Evolutionary conservation across 805 yeast species (phyloP), one percentile per base, ranked within the genome.

Genomic region (Jamesozyma gamospora): DNA sequence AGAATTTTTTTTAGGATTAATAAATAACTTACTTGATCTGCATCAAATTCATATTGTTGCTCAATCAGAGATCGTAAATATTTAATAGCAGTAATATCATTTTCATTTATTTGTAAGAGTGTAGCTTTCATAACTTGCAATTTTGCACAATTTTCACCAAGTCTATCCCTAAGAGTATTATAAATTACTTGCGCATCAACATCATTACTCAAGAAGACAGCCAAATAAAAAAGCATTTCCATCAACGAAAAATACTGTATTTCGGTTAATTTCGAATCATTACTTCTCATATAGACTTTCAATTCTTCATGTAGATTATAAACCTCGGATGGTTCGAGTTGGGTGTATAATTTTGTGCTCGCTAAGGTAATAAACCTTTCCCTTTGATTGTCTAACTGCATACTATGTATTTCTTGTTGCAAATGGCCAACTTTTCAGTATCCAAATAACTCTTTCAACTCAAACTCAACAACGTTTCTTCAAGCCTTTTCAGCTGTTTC

Each of bases 221-320:
- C 64, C 14, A 87, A 65, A 51, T 74, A 75, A 58, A 85, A 84
- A 37, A 82, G 77, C 51, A 85, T 70, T 56, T 85, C 94, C 47
- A 78, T 65, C 25, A 88, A 58, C 7, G 72, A 67, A 55, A 71
- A 78, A 37, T 71, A 59, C n/a, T 75, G 69, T 2, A 58, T 51
- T 9, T 65, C 61, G 2, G 58, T 42, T 5, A 64, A 32, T 1
- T 49, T 36, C 10, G 52, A 41, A 17, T 54, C 61, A 6, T 51
- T 46, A 6, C 41, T 26, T 2, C 47, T 37, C 36, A 59, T 37
- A 34, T 55, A 58, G 2, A 42, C 32, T 16, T 50, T 47, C 35
- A 75, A 65, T 40, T 71, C 72, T 4, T 52, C 46, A 41, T 67
- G 66, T 18, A 69, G 44, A 1, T 61, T 38, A 4, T 41, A 35